Base-by-base conservation (phyloP, 2,329 filamentous ascomycete species). In the Berkeleyomyces rouxiae region DNA sequence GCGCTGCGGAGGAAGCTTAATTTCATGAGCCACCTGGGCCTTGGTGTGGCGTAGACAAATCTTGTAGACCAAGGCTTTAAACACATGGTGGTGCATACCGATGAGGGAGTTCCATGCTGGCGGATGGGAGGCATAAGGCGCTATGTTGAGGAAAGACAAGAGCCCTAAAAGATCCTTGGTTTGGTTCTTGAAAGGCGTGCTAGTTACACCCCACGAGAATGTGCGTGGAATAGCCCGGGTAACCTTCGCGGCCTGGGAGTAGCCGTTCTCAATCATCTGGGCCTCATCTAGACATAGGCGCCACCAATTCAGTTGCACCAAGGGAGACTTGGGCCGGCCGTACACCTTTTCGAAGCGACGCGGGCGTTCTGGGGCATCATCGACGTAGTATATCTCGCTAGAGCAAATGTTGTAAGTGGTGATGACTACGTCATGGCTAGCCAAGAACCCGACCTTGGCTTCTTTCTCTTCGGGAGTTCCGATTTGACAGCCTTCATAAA, bases 161-260 rank as follows among this genome's bases (percentile, higher is more conserved):
- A 97, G 76, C 0, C 92, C 92, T 67, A 85, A 84, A 6, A 96
- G 76, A 71, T 96, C 92, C 68, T 75, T 73, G 40, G 92, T 80
- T 66, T 90, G 81, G 67, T 90, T 88, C 67, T 88, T 86, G 44
- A 97, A 79, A 0, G 93, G 93, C 0, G 93, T 99, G 49, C 90
- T 93, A 0, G 90, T 92, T 47, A 99, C 84, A 11, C 87, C 90
- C 93, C 93, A 97, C 1, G 90, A 86, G 73, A 96, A 91, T 66
- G 88, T 74, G 37, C 93, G 82, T 53, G 92, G 90, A 65, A 99
- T 86, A 36, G 86, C 76, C 47, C 84, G 82, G 43, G 90, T 90
- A 11, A 96, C 84, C 57, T 79, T 82, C 0, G 93, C 91, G 37
- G 92, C 88, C 67, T 89, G 85, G 68, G 84, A 91, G 3, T 95